These are phyloP conservation scores for Arxiozyma slooffiae DNA, from an alignment of 1,139 yeast species.

Conservation along the genomic window DNA sequence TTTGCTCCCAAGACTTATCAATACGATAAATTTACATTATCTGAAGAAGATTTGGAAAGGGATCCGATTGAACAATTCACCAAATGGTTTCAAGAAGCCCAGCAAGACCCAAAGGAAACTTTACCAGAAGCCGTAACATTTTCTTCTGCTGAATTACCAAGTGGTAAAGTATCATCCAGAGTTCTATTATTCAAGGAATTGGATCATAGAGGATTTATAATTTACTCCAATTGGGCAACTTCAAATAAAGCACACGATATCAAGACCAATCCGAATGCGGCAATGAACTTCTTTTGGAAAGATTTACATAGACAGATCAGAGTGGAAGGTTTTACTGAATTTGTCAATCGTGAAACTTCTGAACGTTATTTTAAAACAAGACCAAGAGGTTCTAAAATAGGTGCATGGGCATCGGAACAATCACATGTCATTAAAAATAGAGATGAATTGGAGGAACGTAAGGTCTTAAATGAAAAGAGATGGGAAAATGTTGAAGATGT, in stretches of 20 bases:
- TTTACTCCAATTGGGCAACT: conserved; percentile 85
- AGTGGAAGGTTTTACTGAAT: conserved; percentile 77
- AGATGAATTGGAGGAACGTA: conserved; percentile 49
- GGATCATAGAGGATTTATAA: conserved; percentile 74
- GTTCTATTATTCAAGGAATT: conserved; percentile 80
- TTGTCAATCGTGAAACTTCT: conserved; percentile 61
- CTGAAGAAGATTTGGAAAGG: conserved; percentile 41
- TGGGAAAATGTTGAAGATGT: conserved; percentile 57
- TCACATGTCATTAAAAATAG: conserved; percentile 49
- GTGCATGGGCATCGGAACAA: conserved; percentile 97
- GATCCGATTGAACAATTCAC: conserved; percentile 74
- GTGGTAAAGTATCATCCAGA: conserved; percentile 79
- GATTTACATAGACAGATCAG: conserved; percentile 84
- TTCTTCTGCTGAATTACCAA: conserved; percentile 78
- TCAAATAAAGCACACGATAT: conserved; percentile 73
- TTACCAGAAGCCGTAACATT: conserved; percentile 75
- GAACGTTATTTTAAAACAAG: conserved; percentile 73
- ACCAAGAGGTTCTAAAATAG: conserved; percentile 86
- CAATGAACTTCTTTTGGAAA: conserved; percentile 90
- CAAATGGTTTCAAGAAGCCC: conserved; percentile 81
- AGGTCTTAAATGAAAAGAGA: conserved; percentile 41
- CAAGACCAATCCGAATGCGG: conserved; percentile 63
- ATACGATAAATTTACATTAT: conserved; percentile 59
- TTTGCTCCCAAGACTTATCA: conserved; percentile 87
- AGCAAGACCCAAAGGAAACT: conserved; percentile 39